These are phyloP conservation scores for Tetrapisispora phaffii DNA, from an alignment of 805 yeast genomes.

Conservation along the genomic window DNA sequence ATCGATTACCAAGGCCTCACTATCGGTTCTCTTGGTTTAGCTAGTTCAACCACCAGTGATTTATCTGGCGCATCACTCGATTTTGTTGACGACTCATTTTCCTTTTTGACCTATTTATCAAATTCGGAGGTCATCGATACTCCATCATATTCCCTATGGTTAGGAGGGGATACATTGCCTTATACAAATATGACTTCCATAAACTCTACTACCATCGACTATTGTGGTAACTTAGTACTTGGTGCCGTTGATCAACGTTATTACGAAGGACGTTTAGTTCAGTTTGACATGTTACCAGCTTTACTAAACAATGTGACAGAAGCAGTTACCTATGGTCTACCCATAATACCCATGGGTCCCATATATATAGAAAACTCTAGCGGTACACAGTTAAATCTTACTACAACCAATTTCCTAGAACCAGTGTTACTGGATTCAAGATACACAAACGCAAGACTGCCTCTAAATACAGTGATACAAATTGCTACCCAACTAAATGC, in stretches of 20 bases:
- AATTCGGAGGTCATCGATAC: constrained; percentile 27
- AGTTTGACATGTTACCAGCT: constrained; percentile 42
- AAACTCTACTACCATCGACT: constrained; percentile 4
- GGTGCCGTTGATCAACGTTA: constrained; percentile 49
- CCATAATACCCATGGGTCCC: constrained; percentile 39
- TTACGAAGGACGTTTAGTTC: constrained; percentile 38
- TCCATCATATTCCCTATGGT: constrained; percentile 37
- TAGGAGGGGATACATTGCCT: constrained; percentile 22
- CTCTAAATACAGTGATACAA: constrained; percentile 45
- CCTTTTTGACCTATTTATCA: constrained; percentile 30
- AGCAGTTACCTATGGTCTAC: constrained; percentile 28
- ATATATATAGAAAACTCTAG: constrained; percentile 36
- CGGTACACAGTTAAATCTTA: constrained; percentile 32
- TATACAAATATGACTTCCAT: neutral
- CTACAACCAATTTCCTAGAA: constrained; percentile 29
- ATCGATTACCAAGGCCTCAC: constrained; percentile 29
- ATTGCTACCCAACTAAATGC: constrained; percentile 66
- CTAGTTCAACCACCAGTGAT: constrained; percentile 21
- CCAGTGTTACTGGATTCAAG: constrained; percentile 57
- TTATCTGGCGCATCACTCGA: constrained; percentile 11
- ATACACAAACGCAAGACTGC: constrained; percentile 40
- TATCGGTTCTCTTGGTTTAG: constrained; percentile 40
- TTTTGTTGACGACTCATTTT: constrained; percentile 16
- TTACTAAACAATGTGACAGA: constrained; percentile 11
- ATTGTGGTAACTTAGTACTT: constrained; percentile 35